phyloP scores from a whole-genome alignment of 78 protist species.

The Polysphondylium violaceum region DNA sequence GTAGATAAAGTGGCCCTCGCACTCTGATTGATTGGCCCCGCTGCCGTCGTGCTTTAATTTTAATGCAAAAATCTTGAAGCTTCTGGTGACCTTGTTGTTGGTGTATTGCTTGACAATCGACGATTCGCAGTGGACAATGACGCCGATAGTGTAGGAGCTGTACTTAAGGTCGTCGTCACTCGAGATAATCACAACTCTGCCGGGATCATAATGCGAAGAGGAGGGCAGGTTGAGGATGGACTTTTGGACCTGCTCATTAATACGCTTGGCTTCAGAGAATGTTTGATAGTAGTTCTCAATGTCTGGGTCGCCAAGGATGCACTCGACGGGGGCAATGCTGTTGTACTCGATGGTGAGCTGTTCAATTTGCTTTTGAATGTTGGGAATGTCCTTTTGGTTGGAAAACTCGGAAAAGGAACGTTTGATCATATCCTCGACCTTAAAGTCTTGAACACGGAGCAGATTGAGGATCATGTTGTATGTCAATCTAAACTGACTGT shows the following conservation, averaged over 20 bases:
- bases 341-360: not conserved
- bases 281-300: conserved; percentile 67
- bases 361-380: conserved; percentile 28
- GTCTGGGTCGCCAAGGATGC: conserved; percentile 85
- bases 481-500: conserved; percentile 92
- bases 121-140: not conserved
- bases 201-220: conserved; percentile 7
- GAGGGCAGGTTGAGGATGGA: conserved; percentile 36
- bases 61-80: conserved; percentile 30
- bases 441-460: conserved; percentile 90
- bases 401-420: conserved; percentile 89
- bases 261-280: conserved; percentile 17
- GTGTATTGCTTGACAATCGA: conserved; percentile 9
- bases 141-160: conserved; percentile 29
- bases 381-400: conserved; percentile 60
- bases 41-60: not conserved
- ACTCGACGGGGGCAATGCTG: conserved; percentile 13
- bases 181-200: conserved; percentile 28
- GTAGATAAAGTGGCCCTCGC: conserved; percentile 2
- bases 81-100: not conserved
- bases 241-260: conserved; percentile 18
- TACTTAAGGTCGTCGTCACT: not conserved
- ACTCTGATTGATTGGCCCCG: not conserved
- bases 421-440: conserved; percentile 93
- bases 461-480: conserved; percentile 95